Evolutionary conservation across 768 basidiomycete species (phyloP), one percentile per base, ranked within the genome.

Genomic region (Sistotremastrum suecicum): DNA sequence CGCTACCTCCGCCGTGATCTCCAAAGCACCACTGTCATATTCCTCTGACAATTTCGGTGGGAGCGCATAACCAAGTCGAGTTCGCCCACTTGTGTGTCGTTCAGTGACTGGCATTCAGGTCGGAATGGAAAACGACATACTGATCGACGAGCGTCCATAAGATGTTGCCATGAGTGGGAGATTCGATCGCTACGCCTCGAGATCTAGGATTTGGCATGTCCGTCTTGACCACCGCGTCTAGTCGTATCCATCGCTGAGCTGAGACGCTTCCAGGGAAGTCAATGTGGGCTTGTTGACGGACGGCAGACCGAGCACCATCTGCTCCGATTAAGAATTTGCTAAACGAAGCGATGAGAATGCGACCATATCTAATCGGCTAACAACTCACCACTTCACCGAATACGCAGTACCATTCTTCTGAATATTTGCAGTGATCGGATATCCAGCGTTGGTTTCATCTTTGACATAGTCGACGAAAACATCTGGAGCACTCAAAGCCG

Each of bases 111-210:
- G n/a, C n/a, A n/a, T n/a, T n/a, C n/a, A n/a, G n/a, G n/a, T n/a
- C n/a, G n/a, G n/a, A n/a, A n/a, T n/a, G n/a, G n/a, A n/a, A n/a
- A n/a, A n/a, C n/a, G n/a, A 20, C 20, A 20, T 20, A 20, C 46
- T 9, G 46, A 34, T 31, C 20, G 20, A 20, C 20, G 20, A 41
- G 46, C 9, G 46, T 47, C 48, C 48, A 49, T 30, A 49, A 38
- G n/a, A 49, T 37, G 44, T 45, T 49, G 7, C 48, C 48, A 8
- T 49, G 39, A 3, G 34, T 49, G 12, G 46, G 34, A 12, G 48
- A 49, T 37, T 49, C 48, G 32, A 49, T 41, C 28, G 48, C 40
- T 20, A 47, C 46, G 45, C 45, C 43, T 20, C 43, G 38, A 12
- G 30, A 34, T 7, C 48, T 35, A 35, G 35, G 12, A 12, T 44